Evolutionary conservation across 2,329 filamentous ascomycete species (phyloP).

Genomic region (Juglanconis sp.): DNA sequence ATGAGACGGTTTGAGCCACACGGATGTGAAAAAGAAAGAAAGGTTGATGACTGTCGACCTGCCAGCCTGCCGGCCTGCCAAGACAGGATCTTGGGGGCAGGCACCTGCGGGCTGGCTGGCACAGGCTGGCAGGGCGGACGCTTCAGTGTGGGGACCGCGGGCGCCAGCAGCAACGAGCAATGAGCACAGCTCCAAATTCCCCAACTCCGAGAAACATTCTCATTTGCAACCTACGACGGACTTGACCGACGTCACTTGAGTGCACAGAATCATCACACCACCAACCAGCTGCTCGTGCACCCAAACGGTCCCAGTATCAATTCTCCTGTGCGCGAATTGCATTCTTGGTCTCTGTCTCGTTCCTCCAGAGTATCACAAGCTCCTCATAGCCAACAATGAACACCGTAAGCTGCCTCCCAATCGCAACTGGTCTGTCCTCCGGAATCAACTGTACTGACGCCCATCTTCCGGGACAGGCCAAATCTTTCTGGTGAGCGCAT

Average conservation of each 20-base stretch:
- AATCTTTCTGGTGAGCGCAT: conserved; percentile 58
- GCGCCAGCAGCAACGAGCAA: too few relatives aligned
- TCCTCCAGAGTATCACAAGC: background rate
- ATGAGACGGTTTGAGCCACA: background rate
- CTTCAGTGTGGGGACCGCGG: too few relatives aligned
- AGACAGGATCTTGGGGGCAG: background rate
- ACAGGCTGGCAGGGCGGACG: too few relatives aligned
- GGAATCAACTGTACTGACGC: conserved; percentile 5
- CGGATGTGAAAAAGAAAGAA: background rate
- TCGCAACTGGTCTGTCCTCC: background rate
- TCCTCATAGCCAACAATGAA: conserved; percentile 42
- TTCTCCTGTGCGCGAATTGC: background rate
- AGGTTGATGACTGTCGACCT: background rate
- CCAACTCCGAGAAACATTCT: background rate
- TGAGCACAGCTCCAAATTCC: conserved; percentile 1
- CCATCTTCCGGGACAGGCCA: conserved; percentile 42
- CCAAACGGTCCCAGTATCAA: background rate
- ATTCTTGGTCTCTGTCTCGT: background rate
- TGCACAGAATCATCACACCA: background rate
- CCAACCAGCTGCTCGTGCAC: background rate
- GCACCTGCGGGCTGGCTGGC: too few relatives aligned
- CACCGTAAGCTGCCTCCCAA: conserved; percentile 40
- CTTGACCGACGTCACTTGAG: background rate
- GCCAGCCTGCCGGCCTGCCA: background rate
- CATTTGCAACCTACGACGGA: background rate